Evolutionary conservation across 805 yeast genomes (phyloP), one percentile per base, ranked within the genome.

Genomic region (Cyberlindnera subsufficiens): DNA sequence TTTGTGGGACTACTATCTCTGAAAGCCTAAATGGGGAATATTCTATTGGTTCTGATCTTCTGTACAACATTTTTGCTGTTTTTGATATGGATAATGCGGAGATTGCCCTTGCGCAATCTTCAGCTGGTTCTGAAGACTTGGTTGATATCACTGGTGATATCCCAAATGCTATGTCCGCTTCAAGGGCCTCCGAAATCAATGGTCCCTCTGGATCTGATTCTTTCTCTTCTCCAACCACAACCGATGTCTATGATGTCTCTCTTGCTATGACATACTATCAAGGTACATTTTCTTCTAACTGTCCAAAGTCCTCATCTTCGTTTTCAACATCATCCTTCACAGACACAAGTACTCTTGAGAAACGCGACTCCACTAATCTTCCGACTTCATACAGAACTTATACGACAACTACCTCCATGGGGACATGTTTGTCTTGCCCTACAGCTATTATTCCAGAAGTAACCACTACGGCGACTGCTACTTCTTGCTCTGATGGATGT

Each of bases 11-110:
- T 4, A 25, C 47, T 3, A 22, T 44, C 27, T 27, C 45, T 15
- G 27, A 22, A 9, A 22, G 27, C 27, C 43, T 34, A n/a, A 9
- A 35, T 14, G 40, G 15, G 18, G 36, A 20, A 6, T 10, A 25
- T 5, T 27, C 45, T 6, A 18, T 54, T 10, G 59, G 59, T 20
- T 42, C 47, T 16, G 32, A 38, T 16, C 30, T 46, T 16, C 33
- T 54, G 27, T 46, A 40, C 22, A 46, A 42, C 32, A 29, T 50
- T 25, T 47, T 40, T 33, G 33, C 45, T 32, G 54, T 53, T 15
- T 45, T 46, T 43, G 59, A 54, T 39, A 17, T 31, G 33, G 59
- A 53, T 25, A 44, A 44, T 9, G 42, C 33, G n/a, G 46, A 46
- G 25, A 13, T 53, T 30, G 47, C 53, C 6, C 32, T 54, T 39